These are phyloP conservation scores for Endogone sp. DNA, from an alignment of 192 early-diverging fungal species.

Conservation along the genomic window DNA sequence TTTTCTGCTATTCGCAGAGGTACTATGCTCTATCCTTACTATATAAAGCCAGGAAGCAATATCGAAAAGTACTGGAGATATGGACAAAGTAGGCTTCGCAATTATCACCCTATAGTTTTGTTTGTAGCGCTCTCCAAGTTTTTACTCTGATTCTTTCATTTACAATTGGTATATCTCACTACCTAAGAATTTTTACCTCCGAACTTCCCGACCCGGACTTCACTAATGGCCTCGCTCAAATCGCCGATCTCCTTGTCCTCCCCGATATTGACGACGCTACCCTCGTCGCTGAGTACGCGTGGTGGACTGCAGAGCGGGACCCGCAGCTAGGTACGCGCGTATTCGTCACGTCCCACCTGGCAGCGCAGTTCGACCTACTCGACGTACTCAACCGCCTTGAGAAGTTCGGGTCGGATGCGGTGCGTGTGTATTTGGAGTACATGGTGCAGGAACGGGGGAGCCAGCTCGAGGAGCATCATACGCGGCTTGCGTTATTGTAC, in stretches of 20 bases:
- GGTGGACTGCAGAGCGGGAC: slow-evolving; percentile 46
- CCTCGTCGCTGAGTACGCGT: slow-evolving; percentile 42
- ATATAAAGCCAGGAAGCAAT: slow-evolving; percentile 46
- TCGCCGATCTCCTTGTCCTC: slow-evolving; percentile 32
- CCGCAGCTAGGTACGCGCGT: slow-evolving; percentile 43
- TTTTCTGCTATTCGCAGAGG: slow-evolving; percentile 24
- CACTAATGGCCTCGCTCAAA: slow-evolving; percentile 28
- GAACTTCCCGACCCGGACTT: slow-evolving; percentile 53
- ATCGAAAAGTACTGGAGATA: slow-evolving; percentile 49
- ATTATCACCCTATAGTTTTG: neutral
- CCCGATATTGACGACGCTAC: slow-evolving; percentile 16
- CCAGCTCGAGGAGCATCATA: slow-evolving; percentile 34
- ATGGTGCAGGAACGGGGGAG: slow-evolving; percentile 43
- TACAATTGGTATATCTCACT: neutral
- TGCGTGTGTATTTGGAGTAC: slow-evolving; percentile 47
- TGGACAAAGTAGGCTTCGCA: slow-evolving; percentile 53
- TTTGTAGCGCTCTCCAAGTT: neutral
- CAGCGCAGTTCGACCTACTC: slow-evolving; percentile 28
- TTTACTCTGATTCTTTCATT: neutral
- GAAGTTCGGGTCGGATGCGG: slow-evolving; percentile 24
- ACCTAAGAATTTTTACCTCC: slow-evolving; percentile 41
- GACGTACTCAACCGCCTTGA: slow-evolving; percentile 26
- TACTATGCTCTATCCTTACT: slow-evolving; percentile 60
- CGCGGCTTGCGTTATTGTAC: slow-evolving; percentile 30
- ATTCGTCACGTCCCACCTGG: slow-evolving; percentile 16